Evolutionary conservation across 768 basidiomycete species (phyloP).

Genomic region (Coprinellus aureogranulatus): DNA sequence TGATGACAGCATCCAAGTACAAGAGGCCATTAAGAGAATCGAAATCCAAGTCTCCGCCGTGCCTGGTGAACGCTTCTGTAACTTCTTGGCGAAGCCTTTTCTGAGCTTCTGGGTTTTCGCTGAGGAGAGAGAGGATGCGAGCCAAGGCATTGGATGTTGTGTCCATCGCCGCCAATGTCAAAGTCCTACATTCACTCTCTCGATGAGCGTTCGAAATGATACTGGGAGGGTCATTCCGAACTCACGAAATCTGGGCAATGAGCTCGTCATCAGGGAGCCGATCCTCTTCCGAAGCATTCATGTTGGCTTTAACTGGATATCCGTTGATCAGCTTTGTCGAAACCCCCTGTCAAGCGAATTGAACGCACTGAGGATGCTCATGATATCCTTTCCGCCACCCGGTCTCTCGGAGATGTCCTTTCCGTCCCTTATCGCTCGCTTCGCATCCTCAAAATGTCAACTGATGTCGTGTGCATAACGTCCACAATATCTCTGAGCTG

Average conservation of each 20-base stretch:
- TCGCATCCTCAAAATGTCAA: constrained; percentile 18
- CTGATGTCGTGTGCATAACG: constrained; percentile 33
- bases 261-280: constrained; percentile 35
- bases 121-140: constrained; percentile 17
- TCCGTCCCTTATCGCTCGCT: constrained; percentile 1
- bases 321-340: too few relatives aligned
- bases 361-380: constrained; percentile 12
- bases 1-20: constrained; percentile 35
- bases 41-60: constrained; percentile 29
- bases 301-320: constrained; percentile 32
- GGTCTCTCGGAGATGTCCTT: not conserved
- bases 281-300: constrained; percentile 29
- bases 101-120: constrained; percentile 18
- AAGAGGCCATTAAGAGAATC: constrained; percentile 36
- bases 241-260: constrained; percentile 32
- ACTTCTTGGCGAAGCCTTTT: constrained; percentile 21
- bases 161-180: constrained; percentile 25
- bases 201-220: too few relatives aligned
- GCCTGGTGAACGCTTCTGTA: constrained; percentile 20
- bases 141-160: constrained; percentile 22
- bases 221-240: too few relatives aligned
- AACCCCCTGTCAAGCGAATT: too few relatives aligned
- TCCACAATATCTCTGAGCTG: constrained; percentile 33
- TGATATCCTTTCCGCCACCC: constrained; percentile 11
- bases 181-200: too few relatives aligned